Percentiles rank a stretch among this genome's conserved stretches.
These are phyloP conservation scores for Vicia faba DNA, from an alignment of 306 rosid genomes.

Conservation along the genomic window DNA sequence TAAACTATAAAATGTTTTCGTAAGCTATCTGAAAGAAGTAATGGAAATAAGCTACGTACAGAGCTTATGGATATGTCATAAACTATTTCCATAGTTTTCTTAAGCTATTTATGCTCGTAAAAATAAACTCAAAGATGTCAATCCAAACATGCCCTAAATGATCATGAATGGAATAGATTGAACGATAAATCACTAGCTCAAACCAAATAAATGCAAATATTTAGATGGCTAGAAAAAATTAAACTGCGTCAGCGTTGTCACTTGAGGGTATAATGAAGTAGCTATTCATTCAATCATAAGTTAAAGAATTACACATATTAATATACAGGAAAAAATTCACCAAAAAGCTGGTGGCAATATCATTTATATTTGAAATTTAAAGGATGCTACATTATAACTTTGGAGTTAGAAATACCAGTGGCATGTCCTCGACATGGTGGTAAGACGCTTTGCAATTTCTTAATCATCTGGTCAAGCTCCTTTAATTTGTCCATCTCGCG, in stretches of 20 bases:
- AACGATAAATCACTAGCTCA: background rate
- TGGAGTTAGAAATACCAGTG: slow-evolving; percentile 40
- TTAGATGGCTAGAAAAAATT: slow-evolving; percentile 16
- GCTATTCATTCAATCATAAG: slow-evolving; percentile 11
- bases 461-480: slow-evolving; percentile 61
- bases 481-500: slow-evolving; percentile 59
- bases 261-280: slow-evolving; percentile 15
- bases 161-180: background rate
- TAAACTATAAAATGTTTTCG: background rate
- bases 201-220: background rate
- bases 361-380: slow-evolving; percentile 9
- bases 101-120: too few species aligned
- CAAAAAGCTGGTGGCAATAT: slow-evolving; percentile 29
- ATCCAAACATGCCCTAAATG: background rate
- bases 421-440: slow-evolving; percentile 60
- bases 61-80: background rate
- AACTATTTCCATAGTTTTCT: background rate
- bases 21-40: background rate
- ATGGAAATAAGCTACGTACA: background rate
- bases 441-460: slow-evolving; percentile 57
- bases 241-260: background rate
- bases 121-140: background rate
- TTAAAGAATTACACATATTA: slow-evolving; percentile 21
- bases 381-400: slow-evolving; percentile 9
- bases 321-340: slow-evolving; percentile 21